These are phyloP conservation scores for Helicocarpus griseus DNA, from an alignment of 2,329 filamentous ascomycete genomes.

Conservation along the genomic window DNA sequence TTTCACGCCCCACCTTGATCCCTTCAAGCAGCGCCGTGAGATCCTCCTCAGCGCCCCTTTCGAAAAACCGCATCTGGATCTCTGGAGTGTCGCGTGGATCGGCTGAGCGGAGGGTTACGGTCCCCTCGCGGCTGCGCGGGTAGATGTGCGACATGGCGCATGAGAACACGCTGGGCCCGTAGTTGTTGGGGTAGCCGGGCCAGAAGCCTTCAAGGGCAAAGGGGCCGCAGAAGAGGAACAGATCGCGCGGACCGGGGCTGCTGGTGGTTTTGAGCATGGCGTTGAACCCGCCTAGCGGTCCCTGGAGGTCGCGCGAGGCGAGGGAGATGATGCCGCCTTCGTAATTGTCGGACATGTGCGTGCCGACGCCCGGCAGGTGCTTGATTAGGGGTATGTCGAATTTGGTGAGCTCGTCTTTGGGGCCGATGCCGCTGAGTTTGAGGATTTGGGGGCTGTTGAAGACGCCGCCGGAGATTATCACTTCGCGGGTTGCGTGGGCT, in stretches of 20 bases:
- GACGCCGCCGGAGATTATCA: slow-evolving; percentile 43
- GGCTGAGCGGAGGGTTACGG: slow-evolving; percentile 6
- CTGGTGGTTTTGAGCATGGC: not conserved
- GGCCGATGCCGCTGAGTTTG: slow-evolving; percentile 56
- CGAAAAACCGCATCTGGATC: slow-evolving; percentile 10
- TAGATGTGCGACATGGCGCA: not conserved
- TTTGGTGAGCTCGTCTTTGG: slow-evolving; percentile 41
- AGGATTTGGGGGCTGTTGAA: slow-evolving; percentile 58
- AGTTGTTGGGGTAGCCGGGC: slow-evolving; percentile 1
- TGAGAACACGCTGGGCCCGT: not conserved
- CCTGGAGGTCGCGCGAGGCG: not conserved
- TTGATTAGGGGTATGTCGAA: slow-evolving; percentile 46
- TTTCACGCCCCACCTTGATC: slow-evolving; percentile 4
- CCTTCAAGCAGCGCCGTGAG: slow-evolving; percentile 8
- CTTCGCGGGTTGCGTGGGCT: slow-evolving; percentile 35
- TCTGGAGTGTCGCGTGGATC: slow-evolving; percentile 7
- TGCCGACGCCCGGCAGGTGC: slow-evolving; percentile 53
- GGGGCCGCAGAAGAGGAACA: not conserved
- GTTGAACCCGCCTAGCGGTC: not conserved
- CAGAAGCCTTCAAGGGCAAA: slow-evolving; percentile 5
- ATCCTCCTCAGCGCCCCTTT: slow-evolving; percentile 4
- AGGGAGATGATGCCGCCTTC: slow-evolving; percentile 21
- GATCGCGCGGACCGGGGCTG: not conserved
- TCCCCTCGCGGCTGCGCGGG: slow-evolving; percentile 6
- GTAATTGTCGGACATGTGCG: slow-evolving; percentile 55